Conservation (phyloP, 192 early-diverging fungal species). For the Coemansia aciculifera region DNA sequence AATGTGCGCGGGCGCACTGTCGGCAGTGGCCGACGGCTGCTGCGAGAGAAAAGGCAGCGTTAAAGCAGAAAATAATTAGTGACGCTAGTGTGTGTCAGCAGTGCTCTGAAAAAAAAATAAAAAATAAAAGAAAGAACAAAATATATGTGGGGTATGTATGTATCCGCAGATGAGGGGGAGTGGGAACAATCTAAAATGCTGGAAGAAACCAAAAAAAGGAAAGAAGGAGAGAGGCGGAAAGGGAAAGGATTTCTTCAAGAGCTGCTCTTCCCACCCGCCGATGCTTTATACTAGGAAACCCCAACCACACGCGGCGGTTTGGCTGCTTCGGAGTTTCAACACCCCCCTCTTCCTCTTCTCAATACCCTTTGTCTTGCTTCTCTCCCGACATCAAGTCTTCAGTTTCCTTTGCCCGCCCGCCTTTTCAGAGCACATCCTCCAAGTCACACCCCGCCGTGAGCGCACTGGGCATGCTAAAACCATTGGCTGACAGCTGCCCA, state of each 20-base stretch:
- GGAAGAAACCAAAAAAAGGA: background rate
- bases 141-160: background rate
- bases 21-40: constrained; percentile 4
- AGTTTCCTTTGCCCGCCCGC: background rate
- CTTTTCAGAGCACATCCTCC: background rate
- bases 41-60: constrained; percentile 7
- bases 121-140: too few relatives aligned
- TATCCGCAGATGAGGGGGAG: background rate
- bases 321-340: constrained; percentile 5
- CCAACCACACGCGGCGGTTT: background rate
- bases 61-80: background rate
- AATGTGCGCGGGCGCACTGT: constrained; percentile 1
- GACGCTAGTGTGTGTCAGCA: background rate
- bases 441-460: background rate
- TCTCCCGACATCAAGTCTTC: background rate
- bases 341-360: background rate
- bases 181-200: background rate
- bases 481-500: constrained; percentile 1
- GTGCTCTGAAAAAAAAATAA: background rate
- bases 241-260: background rate
- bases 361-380: background rate
- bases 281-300: background rate
- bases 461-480: background rate
- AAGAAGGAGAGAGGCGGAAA: background rate
- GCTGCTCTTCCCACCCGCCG: background rate